Conservation (phyloP, 495 filamentous ascomycete species). For the Amorphotheca resinae region DNA sequence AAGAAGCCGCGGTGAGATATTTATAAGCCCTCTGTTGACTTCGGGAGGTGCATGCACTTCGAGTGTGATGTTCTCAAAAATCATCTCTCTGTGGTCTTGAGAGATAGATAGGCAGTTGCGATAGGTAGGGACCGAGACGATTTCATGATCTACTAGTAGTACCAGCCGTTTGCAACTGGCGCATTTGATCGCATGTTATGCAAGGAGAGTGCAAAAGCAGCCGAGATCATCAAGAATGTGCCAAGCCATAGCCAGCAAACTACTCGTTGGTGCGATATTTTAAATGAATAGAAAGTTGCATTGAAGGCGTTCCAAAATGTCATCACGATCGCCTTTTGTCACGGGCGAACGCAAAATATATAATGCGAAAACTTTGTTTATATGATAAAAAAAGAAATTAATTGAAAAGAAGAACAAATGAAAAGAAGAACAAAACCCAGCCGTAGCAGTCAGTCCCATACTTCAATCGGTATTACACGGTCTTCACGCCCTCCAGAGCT, state of each 20-base stretch:
- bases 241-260: conserved; percentile 1
- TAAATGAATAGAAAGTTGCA: not conserved
- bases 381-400: too few relatives aligned
- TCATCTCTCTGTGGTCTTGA: conserved; percentile 1
- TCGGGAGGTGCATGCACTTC: not conserved
- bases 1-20: conserved; percentile 1
- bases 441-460: too few relatives aligned
- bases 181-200: conserved; percentile 1
- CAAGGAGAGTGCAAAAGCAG: conserved; percentile 1
- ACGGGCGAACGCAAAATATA: not conserved
- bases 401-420: too few relatives aligned
- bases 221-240: conserved; percentile 2
- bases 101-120: conserved; percentile 1
- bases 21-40: conserved; percentile 3
- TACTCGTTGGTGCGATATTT: conserved; percentile 2
- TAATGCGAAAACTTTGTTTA: not conserved
- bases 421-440: too few relatives aligned
- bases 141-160: not conserved
- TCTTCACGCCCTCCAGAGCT: conserved; percentile 1
- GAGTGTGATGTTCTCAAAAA: not conserved
- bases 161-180: conserved; percentile 1
- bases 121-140: conserved; percentile 1
- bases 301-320: not conserved
- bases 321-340: not conserved
- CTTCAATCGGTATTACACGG: not conserved